phyloP scores from a whole-genome alignment of 164 flowering plant genomes.

The Macadamia tetraphylla region DNA sequence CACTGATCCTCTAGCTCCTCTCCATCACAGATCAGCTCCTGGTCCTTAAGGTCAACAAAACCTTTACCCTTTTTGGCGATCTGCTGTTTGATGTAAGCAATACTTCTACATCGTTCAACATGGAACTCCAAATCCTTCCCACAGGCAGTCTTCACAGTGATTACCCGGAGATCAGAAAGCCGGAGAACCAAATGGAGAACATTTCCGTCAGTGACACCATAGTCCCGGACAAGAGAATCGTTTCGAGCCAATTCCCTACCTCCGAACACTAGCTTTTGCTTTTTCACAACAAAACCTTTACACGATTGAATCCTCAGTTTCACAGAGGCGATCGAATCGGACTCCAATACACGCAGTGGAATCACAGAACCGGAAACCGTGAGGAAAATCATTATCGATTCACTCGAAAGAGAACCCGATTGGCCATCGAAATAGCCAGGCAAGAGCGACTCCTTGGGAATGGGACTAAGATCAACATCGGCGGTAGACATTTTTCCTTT shows the following conservation, averaged over 20 bases:
- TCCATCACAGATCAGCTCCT: slow-evolving; percentile 47
- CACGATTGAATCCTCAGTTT: slow-evolving; percentile 62
- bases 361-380: slow-evolving; percentile 47
- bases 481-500: slow-evolving; percentile 41
- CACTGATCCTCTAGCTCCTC: slow-evolving; percentile 53
- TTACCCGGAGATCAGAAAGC: slow-evolving; percentile 53
- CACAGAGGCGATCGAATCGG: slow-evolving; percentile 69
- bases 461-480: slow-evolving; percentile 45
- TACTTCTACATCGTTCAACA: slow-evolving; percentile 44
- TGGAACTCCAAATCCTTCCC: slow-evolving; percentile 64
- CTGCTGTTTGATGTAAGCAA: slow-evolving; percentile 54
- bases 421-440: slow-evolving; percentile 21
- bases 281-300: slow-evolving; percentile 61
- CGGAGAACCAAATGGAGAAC: slow-evolving; percentile 61
- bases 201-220: slow-evolving; percentile 56
- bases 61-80: slow-evolving; percentile 38
- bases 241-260: slow-evolving; percentile 60
- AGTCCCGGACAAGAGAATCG: slow-evolving; percentile 50
- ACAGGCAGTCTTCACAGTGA: slow-evolving; percentile 48
- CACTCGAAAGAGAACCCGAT: slow-evolving; percentile 11
- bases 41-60: slow-evolving; percentile 39
- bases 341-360: slow-evolving; percentile 66
- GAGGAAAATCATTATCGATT: slow-evolving; percentile 52
- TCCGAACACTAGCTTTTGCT: slow-evolving; percentile 54
- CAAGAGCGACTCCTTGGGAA: slow-evolving; percentile 29